Evolutionary conservation across 225 moss, liverwort and hornwort species (phyloP), one percentile per base, ranked within the genome.

Genomic region (Physcomitrellopsis africana): DNA sequence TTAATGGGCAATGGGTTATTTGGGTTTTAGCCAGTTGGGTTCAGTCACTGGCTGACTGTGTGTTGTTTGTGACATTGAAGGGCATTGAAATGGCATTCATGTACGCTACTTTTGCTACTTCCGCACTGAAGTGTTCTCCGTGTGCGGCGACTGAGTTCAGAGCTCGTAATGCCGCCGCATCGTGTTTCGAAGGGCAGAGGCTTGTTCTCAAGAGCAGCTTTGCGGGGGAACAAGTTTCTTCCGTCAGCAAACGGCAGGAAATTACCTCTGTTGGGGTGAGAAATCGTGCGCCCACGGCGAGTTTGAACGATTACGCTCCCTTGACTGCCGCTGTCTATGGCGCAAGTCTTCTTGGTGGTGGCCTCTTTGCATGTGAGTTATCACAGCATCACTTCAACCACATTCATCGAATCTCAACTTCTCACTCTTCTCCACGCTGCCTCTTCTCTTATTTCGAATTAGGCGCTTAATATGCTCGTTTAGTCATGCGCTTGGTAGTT

Each of bases 331-430:
- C 81, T 72, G 82, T 92, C 55, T 94, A 94, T 79, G 90, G 92
- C 29, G 85, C 94, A 26, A 82, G 78, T 51, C 85, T 94, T 56
- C 85, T 94, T 16, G 94, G 86, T 49, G 94, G 92, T 71, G 88
- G 94, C 56, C 84, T 94, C 63, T 94, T 78, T 84, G 94, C 94
- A 60, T 94, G 92, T 90, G 68, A 86, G 90, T 77, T 63, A 16
- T 55, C 41, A 47, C 26, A 52, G 48, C 66, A 14, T 46, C 54
- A 7, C 22, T 65, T 18, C 18, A 57, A 45, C 43, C 13, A 53
- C 18, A 14, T 68, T 69, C 58, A 26, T 74, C 5, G 14, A 32
- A 51, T 65, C 67, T 69, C 18, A 14, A 32, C 60, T 24, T 51
- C 27, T 47, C 6, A 24, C 57, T 54, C 55, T 51, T 68, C 45